phyloP scores from a whole-genome alignment of 2,329 filamentous ascomycete species.

The Aspergillus tanneri region DNA sequence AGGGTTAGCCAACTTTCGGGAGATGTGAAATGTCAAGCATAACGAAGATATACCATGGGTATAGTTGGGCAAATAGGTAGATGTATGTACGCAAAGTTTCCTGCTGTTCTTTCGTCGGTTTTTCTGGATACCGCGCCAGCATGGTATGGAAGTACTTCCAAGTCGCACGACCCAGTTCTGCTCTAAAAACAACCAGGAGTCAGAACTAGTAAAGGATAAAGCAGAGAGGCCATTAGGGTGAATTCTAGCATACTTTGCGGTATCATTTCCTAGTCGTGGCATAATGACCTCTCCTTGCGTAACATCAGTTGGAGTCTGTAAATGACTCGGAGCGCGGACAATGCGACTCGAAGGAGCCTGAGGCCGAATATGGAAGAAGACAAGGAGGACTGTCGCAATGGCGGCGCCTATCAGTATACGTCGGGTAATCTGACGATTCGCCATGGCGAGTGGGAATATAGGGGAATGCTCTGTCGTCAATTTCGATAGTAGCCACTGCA shows the following conservation, averaged over 20 bases:
- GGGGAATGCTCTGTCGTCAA: not conserved
- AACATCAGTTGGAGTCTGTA: slow-evolving; percentile 38
- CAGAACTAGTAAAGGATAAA: not conserved
- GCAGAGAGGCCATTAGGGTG: not conserved
- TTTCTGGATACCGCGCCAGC: slow-evolving; percentile 64
- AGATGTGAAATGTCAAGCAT: not conserved
- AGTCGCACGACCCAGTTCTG: slow-evolving; percentile 63
- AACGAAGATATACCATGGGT: slow-evolving; percentile 56
- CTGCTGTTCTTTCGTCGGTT: slow-evolving; percentile 60
- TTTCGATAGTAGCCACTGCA: no score
- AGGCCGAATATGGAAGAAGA: slow-evolving; percentile 40
- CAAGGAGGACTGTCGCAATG: slow-evolving; percentile 35
- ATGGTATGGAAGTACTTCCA: slow-evolving; percentile 68
- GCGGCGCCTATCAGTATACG: slow-evolving; percentile 36
- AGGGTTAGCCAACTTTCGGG: slow-evolving; percentile 13
- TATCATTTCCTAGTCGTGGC: slow-evolving; percentile 50
- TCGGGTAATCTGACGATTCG: slow-evolving; percentile 37
- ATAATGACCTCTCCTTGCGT: slow-evolving; percentile 48
- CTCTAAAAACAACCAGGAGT: slow-evolving; percentile 39
- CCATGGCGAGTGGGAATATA: slow-evolving; percentile 25
- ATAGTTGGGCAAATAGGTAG: slow-evolving; percentile 63
- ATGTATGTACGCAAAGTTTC: slow-evolving; percentile 60
- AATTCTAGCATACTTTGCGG: slow-evolving; percentile 42
- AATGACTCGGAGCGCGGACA: slow-evolving; percentile 42
- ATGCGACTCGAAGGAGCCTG: slow-evolving; percentile 40